phyloP scores from a whole-genome alignment of 1,284 basidiomycete genomes.

The Sporisorium iseilematis-ciliati region DNA sequence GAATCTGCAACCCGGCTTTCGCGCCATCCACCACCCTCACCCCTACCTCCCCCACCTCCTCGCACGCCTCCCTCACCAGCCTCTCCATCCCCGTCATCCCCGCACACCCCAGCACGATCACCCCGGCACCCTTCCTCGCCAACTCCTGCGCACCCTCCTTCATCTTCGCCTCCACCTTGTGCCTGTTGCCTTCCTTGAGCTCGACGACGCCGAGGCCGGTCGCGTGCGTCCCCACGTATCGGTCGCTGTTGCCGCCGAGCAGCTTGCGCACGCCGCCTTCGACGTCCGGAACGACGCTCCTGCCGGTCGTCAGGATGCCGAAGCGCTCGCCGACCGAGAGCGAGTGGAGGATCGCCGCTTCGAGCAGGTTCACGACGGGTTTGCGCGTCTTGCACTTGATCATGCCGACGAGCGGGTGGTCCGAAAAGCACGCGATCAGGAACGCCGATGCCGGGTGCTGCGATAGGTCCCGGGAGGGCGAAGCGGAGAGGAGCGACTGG shows the following conservation, averaged over 20 bases:
- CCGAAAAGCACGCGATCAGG: slow-evolving; percentile 58
- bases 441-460: slow-evolving; percentile 29
- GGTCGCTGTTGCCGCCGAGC: slow-evolving; percentile 43
- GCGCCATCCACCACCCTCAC: slow-evolving; percentile 75
- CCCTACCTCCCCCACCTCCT: slow-evolving; percentile 7
- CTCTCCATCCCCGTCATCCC: slow-evolving; percentile 59
- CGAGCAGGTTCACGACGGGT: slow-evolving; percentile 50
- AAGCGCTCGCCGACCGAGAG: slow-evolving; percentile 21
- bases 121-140: slow-evolving; percentile 45
- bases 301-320: slow-evolving; percentile 56
- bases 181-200: slow-evolving; percentile 27
- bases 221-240: slow-evolving; percentile 50
- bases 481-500: not conserved
- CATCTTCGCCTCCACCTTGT: slow-evolving; percentile 38
- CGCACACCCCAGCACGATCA: slow-evolving; percentile 61
- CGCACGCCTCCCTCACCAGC: slow-evolving; percentile 34
- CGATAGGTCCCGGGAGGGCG: not conserved
- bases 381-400: slow-evolving; percentile 20
- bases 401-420: slow-evolving; percentile 56
- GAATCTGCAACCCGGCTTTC: slow-evolving; percentile 77
- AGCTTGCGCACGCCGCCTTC: slow-evolving; percentile 44
- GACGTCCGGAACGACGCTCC: slow-evolving; percentile 48
- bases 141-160: slow-evolving; percentile 27
- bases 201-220: slow-evolving; percentile 57
- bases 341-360: slow-evolving; percentile 49